Conservation (phyloP, 1,139 yeast species). For the Lodderomyces orthopsilosis region DNA sequence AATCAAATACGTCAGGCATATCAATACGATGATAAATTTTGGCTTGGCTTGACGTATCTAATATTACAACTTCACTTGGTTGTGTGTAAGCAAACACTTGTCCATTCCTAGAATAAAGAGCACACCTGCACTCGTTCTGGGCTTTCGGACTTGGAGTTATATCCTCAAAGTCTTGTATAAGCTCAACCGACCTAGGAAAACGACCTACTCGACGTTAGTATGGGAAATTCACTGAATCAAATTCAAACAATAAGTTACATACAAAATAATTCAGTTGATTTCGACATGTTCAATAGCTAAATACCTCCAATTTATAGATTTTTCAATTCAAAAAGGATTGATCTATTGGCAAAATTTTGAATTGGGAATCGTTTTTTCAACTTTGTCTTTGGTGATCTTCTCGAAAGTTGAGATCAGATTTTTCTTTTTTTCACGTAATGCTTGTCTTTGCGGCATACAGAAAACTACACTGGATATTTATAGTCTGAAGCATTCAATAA, state of each 20-base stretch:
- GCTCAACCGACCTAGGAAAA: conserved; percentile 59
- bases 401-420: too few species aligned
- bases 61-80: conserved; percentile 54
- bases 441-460: background rate
- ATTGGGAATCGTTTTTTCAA: background rate
- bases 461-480: background rate
- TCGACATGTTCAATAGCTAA: conserved; percentile 24
- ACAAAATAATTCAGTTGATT: conserved; percentile 43
- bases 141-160: conserved; percentile 35
- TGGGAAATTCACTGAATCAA: background rate
- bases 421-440: background rate
- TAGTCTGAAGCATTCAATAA: background rate
- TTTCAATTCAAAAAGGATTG: background rate
- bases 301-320: background rate
- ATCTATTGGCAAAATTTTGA: background rate
- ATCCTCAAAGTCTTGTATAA: conserved; percentile 50
- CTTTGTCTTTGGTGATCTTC: background rate
- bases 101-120: conserved; percentile 55
- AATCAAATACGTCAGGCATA: conserved; percentile 67
- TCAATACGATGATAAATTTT: conserved; percentile 36
- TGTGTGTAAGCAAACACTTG: conserved; percentile 56
- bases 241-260: conserved; percentile 20
- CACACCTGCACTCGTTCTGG: conserved; percentile 40
- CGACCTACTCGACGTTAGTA: conserved; percentile 40
- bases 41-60: conserved; percentile 46